These are phyloP conservation scores for Fusarium praegraminearum DNA, from an alignment of 2,329 filamentous ascomycete genomes.

Conservation along the genomic window DNA sequence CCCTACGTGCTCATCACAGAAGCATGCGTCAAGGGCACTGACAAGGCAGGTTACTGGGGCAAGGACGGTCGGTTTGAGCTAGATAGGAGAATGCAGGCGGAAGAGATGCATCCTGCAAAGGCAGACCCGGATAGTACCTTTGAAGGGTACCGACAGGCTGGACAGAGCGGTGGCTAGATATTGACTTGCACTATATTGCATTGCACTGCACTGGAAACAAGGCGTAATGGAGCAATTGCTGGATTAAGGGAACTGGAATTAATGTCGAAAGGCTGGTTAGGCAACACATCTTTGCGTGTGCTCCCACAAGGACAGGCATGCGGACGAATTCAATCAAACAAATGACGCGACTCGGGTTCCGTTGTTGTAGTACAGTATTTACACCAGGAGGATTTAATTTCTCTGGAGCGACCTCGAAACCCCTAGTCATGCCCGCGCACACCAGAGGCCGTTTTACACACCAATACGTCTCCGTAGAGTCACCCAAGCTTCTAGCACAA, in stretches of 20 bases:
- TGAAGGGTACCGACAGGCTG: constrained; percentile 60
- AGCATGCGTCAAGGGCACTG: constrained; percentile 71
- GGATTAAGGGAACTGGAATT: constrained; percentile 23
- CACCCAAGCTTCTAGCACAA: constrained; percentile 53
- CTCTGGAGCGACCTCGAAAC: constrained; percentile 51
- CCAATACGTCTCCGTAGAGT: constrained; percentile 49
- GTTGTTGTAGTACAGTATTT: constrained; percentile 60
- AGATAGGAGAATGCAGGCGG: constrained; percentile 74
- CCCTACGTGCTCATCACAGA: constrained; percentile 81
- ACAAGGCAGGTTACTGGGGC: constrained; percentile 72
- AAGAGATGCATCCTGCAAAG: constrained; percentile 57
- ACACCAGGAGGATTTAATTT: constrained; percentile 51
- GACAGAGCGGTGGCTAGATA: constrained; percentile 60
- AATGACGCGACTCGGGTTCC: constrained; percentile 53
- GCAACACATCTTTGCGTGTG: constrained; percentile 21
- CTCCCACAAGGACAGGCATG: constrained; percentile 31
- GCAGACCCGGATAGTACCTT: constrained; percentile 49
- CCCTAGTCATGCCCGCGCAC: constrained; percentile 46
- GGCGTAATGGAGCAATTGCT: constrained; percentile 32
- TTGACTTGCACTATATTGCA: constrained; percentile 1
- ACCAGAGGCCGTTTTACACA: constrained; percentile 51
- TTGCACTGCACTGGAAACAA: not conserved
- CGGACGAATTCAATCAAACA: constrained; percentile 48
- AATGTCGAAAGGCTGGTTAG: constrained; percentile 29
- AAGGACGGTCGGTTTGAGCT: constrained; percentile 78